Conservation (phyloP, 495 filamentous ascomycete genomes). For the Penicillium canariense region DNA sequence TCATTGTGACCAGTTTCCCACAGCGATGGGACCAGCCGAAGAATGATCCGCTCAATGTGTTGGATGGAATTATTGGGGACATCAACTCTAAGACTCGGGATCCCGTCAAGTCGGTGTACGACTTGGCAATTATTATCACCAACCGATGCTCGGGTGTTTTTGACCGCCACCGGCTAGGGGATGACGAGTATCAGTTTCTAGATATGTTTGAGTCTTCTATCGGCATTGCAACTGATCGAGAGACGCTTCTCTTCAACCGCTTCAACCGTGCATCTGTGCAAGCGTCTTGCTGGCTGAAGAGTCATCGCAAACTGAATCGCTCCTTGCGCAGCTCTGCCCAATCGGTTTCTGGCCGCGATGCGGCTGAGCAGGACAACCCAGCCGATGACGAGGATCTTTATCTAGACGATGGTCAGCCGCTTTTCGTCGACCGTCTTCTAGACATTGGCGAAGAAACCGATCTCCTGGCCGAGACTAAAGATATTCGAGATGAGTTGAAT, state of each 20-base stretch:
- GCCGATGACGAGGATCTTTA: conserved; percentile 19
- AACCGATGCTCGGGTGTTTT: conserved; percentile 64
- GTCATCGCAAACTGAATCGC: conserved; percentile 52
- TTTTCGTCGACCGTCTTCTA: conserved; percentile 63
- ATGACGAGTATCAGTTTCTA: conserved; percentile 65
- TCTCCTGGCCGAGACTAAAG: conserved; percentile 64
- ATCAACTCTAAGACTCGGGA: conserved; percentile 68
- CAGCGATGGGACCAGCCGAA: conserved; percentile 70
- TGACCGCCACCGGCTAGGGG: conserved; percentile 58
- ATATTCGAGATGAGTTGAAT: conserved; percentile 71
- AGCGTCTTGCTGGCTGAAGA: conserved; percentile 60
- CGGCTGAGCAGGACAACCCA: conserved; percentile 4
- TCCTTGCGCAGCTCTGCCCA: conserved; percentile 30
- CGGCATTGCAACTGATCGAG: conserved; percentile 60
- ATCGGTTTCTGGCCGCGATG: conserved; percentile 1
- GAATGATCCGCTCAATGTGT: conserved; percentile 62
- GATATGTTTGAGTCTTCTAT: conserved; percentile 73
- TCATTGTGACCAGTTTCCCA: conserved; percentile 66
- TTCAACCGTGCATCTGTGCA: conserved; percentile 62
- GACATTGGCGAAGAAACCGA: conserved; percentile 68
- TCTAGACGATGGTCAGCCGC: conserved; percentile 33
- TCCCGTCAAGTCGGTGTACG: conserved; percentile 60
- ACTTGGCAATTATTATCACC: conserved; percentile 64
- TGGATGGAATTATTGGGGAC: conserved; percentile 64
- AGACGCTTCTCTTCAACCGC: conserved; percentile 60